phyloP scores from a whole-genome alignment of 768 basidiomycete genomes.

The Stropharia rugosoannulata region DNA sequence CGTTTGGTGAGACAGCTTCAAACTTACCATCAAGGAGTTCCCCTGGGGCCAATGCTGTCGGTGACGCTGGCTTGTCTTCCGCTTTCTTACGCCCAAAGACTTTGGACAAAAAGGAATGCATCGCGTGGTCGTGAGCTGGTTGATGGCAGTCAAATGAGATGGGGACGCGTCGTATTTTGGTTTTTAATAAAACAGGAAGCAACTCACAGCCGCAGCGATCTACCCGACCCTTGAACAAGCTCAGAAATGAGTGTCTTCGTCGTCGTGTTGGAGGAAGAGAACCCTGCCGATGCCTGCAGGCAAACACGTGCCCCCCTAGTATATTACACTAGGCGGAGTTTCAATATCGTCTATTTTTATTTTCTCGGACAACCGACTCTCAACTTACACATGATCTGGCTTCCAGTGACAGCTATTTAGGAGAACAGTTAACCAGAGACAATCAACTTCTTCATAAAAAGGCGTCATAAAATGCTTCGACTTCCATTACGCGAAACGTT shows the following conservation, averaged over 20 bases:
- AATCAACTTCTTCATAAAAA: no score
- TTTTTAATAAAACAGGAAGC: conserved; percentile 3
- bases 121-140: conserved; percentile 31
- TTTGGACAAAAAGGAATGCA: conserved; percentile 75
- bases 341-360: background rate
- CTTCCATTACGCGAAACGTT: no score
- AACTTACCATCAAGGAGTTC: conserved; percentile 73
- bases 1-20: conserved; percentile 60
- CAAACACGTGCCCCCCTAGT: conserved; percentile 13
- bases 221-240: conserved; percentile 18
- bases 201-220: conserved; percentile 19
- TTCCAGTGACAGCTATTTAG: background rate
- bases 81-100: conserved; percentile 72
- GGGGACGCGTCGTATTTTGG: conserved; percentile 4
- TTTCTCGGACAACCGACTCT: background rate
- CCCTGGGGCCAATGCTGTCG: conserved; percentile 28
- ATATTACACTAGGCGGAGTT: conserved; percentile 4
- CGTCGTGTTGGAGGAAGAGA: conserved; percentile 6
- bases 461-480: no score
- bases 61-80: conserved; percentile 48
- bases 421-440: no score
- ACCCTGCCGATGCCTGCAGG: conserved; percentile 13
- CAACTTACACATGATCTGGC: background rate
- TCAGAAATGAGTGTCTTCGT: conserved; percentile 7
- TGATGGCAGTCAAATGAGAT: conserved; percentile 2